These are phyloP conservation scores for Sesbania bispinosa DNA, from an alignment of 306 rosid species.

Conservation along the genomic window DNA sequence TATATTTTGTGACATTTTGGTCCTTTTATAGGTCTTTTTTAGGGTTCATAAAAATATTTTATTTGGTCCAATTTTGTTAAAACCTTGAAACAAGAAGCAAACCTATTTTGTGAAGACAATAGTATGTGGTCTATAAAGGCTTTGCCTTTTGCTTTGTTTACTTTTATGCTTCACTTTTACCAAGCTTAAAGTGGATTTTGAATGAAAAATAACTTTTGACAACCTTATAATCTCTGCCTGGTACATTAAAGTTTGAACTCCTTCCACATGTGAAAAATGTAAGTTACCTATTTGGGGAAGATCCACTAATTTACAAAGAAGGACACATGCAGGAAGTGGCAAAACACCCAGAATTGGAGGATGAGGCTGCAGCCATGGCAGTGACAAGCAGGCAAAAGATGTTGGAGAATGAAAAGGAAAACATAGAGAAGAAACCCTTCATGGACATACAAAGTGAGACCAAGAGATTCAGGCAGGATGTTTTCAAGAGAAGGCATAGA, in stretches of 20 bases:
- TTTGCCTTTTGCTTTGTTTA: not conserved
- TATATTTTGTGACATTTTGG: not conserved
- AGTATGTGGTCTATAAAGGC: constrained; percentile 3
- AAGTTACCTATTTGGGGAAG: not conserved
- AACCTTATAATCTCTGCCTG: too few relatives aligned
- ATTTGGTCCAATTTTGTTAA: not conserved
- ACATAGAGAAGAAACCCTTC: constrained; percentile 72
- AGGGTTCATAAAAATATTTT: not conserved
- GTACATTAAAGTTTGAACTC: too few relatives aligned
- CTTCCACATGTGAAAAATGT: not conserved
- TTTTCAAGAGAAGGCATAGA: constrained; percentile 88
- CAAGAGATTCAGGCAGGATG: constrained; percentile 86
- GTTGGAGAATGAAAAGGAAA: constrained; percentile 74
- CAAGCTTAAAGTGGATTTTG: not conserved
- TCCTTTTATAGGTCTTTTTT: not conserved
- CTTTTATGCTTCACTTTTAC: not conserved
- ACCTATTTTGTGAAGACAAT: not conserved
- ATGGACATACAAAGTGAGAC: constrained; percentile 79
- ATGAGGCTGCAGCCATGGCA: constrained; percentile 61
- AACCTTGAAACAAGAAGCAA: not conserved
- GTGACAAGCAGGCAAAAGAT: constrained; percentile 67
- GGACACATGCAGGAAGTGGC: constrained; percentile 58
- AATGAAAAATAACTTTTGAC: too few relatives aligned
- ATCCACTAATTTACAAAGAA: constrained; percentile 7
- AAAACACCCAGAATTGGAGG: constrained; percentile 47